phyloP scores from a whole-genome alignment of 345 rosid species.

The Citrus maxima region DNA sequence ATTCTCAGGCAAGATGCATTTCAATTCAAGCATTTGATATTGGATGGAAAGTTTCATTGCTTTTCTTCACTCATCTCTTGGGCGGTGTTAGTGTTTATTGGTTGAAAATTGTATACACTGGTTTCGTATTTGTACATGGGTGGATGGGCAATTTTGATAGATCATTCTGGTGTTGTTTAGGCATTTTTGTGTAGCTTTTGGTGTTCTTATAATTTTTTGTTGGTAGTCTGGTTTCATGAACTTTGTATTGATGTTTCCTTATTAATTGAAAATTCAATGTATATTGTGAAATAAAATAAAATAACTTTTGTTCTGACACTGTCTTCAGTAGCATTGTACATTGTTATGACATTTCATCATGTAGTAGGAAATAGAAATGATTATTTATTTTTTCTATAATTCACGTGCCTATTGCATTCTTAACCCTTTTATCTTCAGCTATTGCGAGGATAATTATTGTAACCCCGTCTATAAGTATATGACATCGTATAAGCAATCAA shows the following conservation, averaged over 20 bases:
- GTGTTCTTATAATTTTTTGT: background rate
- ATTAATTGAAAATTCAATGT: background rate
- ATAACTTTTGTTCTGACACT: constrained; percentile 8
- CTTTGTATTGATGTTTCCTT: background rate
- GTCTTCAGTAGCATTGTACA: background rate
- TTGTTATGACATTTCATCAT: background rate
- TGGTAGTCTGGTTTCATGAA: background rate
- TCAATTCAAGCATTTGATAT: constrained; percentile 16
- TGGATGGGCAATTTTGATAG: background rate
- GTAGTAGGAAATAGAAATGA: background rate
- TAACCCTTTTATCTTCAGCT: background rate
- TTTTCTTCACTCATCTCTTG: background rate
- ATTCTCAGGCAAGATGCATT: constrained; percentile 58
- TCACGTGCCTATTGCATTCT: background rate
- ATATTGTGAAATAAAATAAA: background rate
- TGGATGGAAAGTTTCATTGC: background rate
- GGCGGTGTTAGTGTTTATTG: background rate
- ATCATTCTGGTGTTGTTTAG: background rate
- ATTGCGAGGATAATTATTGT: background rate
- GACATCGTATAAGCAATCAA: background rate
- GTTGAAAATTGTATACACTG: background rate
- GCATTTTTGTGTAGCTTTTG: background rate
- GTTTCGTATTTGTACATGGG: background rate
- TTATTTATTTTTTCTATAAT: constrained; percentile 1
- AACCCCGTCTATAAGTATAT: background rate